phyloP scores from a whole-genome alignment of 148 eudicot genomes.

The Polygonum aviculare region DNA sequence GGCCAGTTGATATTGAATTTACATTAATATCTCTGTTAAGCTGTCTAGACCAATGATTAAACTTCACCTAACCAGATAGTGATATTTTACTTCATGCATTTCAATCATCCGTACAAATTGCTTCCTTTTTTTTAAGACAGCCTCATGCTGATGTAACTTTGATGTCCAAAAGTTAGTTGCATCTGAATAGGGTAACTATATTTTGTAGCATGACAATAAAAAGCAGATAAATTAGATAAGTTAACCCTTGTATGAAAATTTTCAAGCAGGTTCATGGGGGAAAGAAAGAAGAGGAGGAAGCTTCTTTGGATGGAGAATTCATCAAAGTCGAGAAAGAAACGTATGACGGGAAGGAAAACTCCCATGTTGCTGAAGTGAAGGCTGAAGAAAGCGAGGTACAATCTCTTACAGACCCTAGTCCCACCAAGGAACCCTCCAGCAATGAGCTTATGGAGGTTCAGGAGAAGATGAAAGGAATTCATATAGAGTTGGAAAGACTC shows the following conservation, averaged over 20 bases:
- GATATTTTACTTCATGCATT: background rate
- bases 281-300: constrained; percentile 60
- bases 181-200: background rate
- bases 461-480: constrained; percentile 68
- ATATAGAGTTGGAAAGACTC: constrained; percentile 53
- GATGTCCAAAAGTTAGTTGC: background rate
- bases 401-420: constrained; percentile 25
- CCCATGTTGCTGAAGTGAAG: constrained; percentile 22
- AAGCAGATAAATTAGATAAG: background rate
- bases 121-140: background rate
- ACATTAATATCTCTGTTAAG: background rate
- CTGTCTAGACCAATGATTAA: background rate
- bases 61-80: too few species aligned
- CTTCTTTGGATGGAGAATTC: constrained; percentile 70
- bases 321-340: constrained; percentile 83
- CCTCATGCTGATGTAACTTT: background rate
- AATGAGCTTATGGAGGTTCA: constrained; percentile 67
- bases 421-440: constrained; percentile 25
- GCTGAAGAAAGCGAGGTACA: constrained; percentile 24
- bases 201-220: background rate
- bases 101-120: background rate
- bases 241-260: constrained; percentile 14
- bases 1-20: background rate
- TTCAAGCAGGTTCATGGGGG: constrained; percentile 25
- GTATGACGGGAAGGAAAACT: constrained; percentile 33